A percentile compares a stretch with the other conserved stretches of the same genome.
Evolutionary conservation across 345 rosid genomes (phyloP).

Genomic region (Salix dunnii): DNA sequence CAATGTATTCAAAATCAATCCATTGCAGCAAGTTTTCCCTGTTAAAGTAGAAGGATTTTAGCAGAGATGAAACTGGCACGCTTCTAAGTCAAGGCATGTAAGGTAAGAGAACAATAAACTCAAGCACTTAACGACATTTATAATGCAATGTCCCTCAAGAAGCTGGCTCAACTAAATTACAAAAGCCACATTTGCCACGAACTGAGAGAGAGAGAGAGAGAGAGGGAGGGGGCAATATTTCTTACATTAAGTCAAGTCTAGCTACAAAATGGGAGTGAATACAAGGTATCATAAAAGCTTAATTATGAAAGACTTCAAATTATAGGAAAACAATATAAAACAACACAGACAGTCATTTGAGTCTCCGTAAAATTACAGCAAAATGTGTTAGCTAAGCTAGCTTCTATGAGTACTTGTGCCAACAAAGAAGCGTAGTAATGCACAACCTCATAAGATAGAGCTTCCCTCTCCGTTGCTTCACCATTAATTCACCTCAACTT

Average conservation of each 20-base stretch:
- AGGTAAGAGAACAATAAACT: not conserved
- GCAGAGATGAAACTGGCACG: not conserved
- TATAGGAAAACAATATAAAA: not conserved
- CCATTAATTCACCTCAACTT: conserved; percentile 52
- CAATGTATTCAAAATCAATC: too few relatives aligned
- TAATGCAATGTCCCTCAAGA: not conserved
- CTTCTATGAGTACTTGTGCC: conserved; percentile 43
- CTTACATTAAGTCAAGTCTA: not conserved
- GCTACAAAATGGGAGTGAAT: too few relatives aligned
- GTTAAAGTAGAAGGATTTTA: not conserved
- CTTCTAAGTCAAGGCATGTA: not conserved
- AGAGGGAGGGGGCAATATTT: too few relatives aligned
- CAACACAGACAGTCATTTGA: not conserved
- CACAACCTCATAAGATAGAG: conserved; percentile 55
- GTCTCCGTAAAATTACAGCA: not conserved
- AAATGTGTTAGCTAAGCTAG: not conserved
- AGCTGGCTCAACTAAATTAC: not conserved
- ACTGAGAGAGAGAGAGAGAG: too few relatives aligned
- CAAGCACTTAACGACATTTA: not conserved
- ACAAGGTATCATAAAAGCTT: not conserved
- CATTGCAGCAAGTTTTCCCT: not conserved
- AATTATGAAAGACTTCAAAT: not conserved
- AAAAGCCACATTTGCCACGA: not conserved
- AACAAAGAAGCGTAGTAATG: conserved; percentile 65
- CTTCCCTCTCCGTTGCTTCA: conserved; percentile 63